Percentiles rank a stretch among this genome's conserved stretches.
phyloP scores from a whole-genome alignment of 352 stramenopile species.

The Globisporangium abappressorium region DNA sequence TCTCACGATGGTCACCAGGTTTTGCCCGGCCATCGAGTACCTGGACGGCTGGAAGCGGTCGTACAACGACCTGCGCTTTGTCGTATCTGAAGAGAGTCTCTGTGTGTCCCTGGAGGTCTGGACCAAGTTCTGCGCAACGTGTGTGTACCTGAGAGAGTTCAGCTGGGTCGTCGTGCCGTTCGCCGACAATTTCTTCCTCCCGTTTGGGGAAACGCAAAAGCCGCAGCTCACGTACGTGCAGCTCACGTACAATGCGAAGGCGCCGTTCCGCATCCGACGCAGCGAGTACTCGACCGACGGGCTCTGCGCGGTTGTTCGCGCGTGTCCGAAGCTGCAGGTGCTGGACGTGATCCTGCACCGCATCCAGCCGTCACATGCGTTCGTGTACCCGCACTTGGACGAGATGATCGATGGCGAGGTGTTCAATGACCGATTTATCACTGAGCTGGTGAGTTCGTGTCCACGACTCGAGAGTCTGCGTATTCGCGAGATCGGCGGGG shows the following conservation, averaged over 20 bases:
- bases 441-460: conserved; percentile 25
- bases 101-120: conserved; percentile 33
- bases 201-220: conserved; percentile 40
- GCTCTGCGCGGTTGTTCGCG: conserved; percentile 32
- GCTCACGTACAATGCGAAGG: conserved; percentile 48
- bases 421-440: conserved; percentile 44
- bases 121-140: conserved; percentile 41
- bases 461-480: conserved; percentile 24
- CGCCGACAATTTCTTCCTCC: conserved; percentile 60
- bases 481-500: conserved; percentile 33
- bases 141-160: conserved; percentile 45
- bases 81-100: conserved; percentile 37
- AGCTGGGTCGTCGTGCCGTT: conserved; percentile 71
- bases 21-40: conserved; percentile 56
- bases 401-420: conserved; percentile 56
- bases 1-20: conserved; percentile 21
- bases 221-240: conserved; percentile 37
- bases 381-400: conserved; percentile 55
- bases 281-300: conserved; percentile 46
- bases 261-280: conserved; percentile 45
- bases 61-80: conserved; percentile 38
- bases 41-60: conserved; percentile 65
- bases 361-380: conserved; percentile 37
- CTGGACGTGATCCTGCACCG: conserved; percentile 51
- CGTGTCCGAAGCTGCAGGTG: conserved; percentile 28